Conservation (phyloP, 139 green algal genomes). For the Chlorella sp. region DNA sequence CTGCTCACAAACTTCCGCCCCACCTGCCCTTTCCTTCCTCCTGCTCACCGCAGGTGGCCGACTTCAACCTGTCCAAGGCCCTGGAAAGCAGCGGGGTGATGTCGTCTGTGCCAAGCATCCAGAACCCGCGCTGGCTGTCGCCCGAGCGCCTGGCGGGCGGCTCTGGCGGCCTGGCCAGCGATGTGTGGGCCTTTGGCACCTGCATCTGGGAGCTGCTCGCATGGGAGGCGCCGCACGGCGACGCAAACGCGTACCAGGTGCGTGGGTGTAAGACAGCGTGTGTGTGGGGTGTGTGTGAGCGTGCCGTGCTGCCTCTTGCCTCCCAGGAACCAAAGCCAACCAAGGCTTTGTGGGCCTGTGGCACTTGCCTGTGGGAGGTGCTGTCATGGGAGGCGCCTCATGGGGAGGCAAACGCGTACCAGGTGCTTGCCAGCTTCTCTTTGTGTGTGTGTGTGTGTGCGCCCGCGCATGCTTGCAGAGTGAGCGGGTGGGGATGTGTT, state of each 20-base stretch:
- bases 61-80: constrained; percentile 60
- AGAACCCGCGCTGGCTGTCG: constrained; percentile 59
- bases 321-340: too few relatives aligned
- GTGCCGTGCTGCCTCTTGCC: too few relatives aligned
- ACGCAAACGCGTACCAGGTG: constrained; percentile 52
- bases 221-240: constrained; percentile 55
- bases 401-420: constrained; percentile 46
- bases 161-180: constrained; percentile 33
- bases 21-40: background rate
- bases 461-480: too few relatives aligned
- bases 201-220: constrained; percentile 66
- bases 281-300: too few relatives aligned
- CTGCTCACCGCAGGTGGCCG: constrained; percentile 24
- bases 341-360: constrained; percentile 65
- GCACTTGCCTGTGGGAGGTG: constrained; percentile 69
- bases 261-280: background rate
- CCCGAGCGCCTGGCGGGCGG: constrained; percentile 57
- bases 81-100: background rate
- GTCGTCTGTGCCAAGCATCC: constrained; percentile 49
- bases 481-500: background rate
- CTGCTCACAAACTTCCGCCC: background rate
- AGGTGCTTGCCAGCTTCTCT: constrained; percentile 25
- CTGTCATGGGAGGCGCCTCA: constrained; percentile 55
- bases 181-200: constrained; percentile 69
- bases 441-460: too few relatives aligned